Evolutionary conservation across 192 early-diverging fungal genomes (phyloP).

Genomic region (Coemansia sp.): DNA sequence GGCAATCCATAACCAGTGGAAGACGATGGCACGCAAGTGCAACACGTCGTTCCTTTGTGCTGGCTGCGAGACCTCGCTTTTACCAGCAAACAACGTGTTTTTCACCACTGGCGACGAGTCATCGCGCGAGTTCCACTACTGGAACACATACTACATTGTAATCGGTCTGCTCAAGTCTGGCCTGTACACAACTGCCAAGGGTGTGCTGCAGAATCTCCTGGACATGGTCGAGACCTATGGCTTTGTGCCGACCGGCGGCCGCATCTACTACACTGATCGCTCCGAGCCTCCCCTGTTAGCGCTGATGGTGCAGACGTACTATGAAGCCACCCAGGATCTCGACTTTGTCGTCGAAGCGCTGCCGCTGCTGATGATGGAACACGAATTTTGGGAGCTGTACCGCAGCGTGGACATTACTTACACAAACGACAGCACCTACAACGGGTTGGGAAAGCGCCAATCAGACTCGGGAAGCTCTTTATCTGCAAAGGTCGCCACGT

Average conservation of each 20-base stretch:
- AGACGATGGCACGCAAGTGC: constrained; percentile 56
- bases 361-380: constrained; percentile 62
- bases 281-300: constrained; percentile 70
- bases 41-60: constrained; percentile 55
- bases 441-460: constrained; percentile 16
- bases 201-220: constrained; percentile 66
- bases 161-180: constrained; percentile 61
- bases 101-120: constrained; percentile 62
- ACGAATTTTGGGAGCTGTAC: constrained; percentile 63
- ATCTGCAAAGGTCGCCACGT: constrained; percentile 22
- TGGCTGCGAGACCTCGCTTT: constrained; percentile 59
- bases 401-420: constrained; percentile 45
- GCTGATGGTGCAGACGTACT: constrained; percentile 68
- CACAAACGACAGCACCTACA: constrained; percentile 17
- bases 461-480: constrained; percentile 5
- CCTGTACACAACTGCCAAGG: constrained; percentile 57
- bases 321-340: constrained; percentile 58
- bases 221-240: constrained; percentile 58
- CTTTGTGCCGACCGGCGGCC: constrained; percentile 74
- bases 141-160: constrained; percentile 70
- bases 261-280: constrained; percentile 72
- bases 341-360: constrained; percentile 55
- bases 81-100: constrained; percentile 59
- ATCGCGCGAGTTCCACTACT: constrained; percentile 73
- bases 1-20: constrained; percentile 65